These are phyloP conservation scores for Russula griseocarnosa DNA, from an alignment of 768 basidiomycete species.

Conservation along the genomic window DNA sequence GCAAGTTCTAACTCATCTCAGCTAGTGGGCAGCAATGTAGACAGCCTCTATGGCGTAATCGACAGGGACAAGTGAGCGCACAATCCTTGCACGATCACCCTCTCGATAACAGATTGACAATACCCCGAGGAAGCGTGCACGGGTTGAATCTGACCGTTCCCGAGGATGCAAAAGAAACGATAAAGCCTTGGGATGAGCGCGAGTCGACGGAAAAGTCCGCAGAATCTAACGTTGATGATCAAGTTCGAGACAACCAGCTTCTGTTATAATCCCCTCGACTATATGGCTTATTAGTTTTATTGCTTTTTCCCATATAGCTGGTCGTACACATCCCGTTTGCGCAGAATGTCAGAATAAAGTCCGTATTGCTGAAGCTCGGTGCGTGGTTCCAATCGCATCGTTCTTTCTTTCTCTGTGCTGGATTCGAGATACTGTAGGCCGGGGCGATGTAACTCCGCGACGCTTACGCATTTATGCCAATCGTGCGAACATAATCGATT, in stretches of 20 bases:
- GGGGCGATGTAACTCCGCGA: constrained; percentile 73
- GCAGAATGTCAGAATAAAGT: constrained; percentile 70
- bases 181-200: constrained; percentile 79
- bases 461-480: constrained; percentile 74
- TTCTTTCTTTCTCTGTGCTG: constrained; percentile 2
- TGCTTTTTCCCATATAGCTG: constrained; percentile 50
- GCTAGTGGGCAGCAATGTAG: constrained; percentile 45
- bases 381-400: constrained; percentile 15
- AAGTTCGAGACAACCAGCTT: constrained; percentile 45
- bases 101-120: constrained; percentile 14
- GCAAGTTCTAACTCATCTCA: constrained; percentile 44
- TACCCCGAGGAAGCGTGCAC: constrained; percentile 52
- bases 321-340: constrained; percentile 80
- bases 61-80: constrained; percentile 54
- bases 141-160: constrained; percentile 79
- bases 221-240: constrained; percentile 82
- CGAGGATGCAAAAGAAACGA: constrained; percentile 68
- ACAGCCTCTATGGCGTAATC: constrained; percentile 56
- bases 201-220: constrained; percentile 62
- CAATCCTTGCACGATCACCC: constrained; percentile 1
- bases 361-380: constrained; percentile 76
- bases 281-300: neutral
- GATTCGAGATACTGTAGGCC: constrained; percentile 42
- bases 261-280: neutral
- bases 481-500: constrained; percentile 70